Base-by-base conservation (phyloP, 768 basidiomycete genomes). In the Lepiota brunneoincarnata region DNA sequence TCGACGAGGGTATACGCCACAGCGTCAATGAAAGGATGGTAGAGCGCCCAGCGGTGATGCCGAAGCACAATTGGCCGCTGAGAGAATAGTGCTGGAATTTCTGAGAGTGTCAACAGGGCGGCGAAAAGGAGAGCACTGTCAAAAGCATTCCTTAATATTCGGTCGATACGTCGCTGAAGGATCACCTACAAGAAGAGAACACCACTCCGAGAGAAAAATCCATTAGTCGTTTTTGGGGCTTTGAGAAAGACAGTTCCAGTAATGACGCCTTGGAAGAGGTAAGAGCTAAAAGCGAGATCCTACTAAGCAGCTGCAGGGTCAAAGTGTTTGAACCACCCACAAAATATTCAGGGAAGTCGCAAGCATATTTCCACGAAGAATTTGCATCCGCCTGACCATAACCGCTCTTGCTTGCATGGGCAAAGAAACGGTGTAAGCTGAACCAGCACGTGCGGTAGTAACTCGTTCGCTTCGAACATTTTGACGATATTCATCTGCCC, bases 171-270 rank as follows among this genome's bases (percentile, higher is more conserved):
- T 10, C 3, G 20, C 4, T 12, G 50, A 21, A 34, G 18, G 7
- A 9, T 2, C 10, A 69, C 80, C 26, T 64, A 86, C 79, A 91
- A 89, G 78, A 88, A 91, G 17, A 93, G 72, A 20, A 87, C 75
- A 69, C 89, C 84, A 36, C 88, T 89, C n/a, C 90, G 80, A n/a
- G 86, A 83, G 74, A 88, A 91, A 63, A 80, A 86, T 12, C 80
- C 82, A 11, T 72, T 66, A 0, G 89, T 88, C 6, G 72, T 69
- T n/a, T 80, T 70, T 0, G 79, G 73, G 26, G 83, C 68, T 10
- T 76, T 71, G 54, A 82, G 72, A 73, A 88, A 92, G 23, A 88
- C 78, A 0, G 81, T 83, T 23, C 88, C 87, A 47, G 85, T 75
- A 59, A 79, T 75, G 10, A 77, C 51, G 24, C 68, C 72, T 58